phyloP scores from a whole-genome alignment of 352 stramenopile genomes.

The Globisporangium polare region DNA sequence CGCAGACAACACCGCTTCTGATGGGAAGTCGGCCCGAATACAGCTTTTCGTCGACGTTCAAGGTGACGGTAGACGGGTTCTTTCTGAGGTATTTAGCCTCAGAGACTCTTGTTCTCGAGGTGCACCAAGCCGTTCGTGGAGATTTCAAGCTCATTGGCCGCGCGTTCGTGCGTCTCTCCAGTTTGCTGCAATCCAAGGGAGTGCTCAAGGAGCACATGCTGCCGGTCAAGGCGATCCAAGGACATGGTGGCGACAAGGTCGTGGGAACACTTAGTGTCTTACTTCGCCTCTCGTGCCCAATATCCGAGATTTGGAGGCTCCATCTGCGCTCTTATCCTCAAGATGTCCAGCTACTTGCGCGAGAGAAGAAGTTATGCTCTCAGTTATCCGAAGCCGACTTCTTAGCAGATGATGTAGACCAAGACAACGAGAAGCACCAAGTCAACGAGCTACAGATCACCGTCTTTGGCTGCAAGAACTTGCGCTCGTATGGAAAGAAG shows the following conservation, averaged over 20 bases:
- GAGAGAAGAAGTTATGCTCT: conserved; percentile 9
- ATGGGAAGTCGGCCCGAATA: conserved; percentile 80
- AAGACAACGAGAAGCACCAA: conserved; percentile 14
- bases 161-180: conserved; percentile 55
- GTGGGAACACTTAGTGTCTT: conserved; percentile 80
- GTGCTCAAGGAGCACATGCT: conserved; percentile 61
- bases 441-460: conserved; percentile 71
- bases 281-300: conserved; percentile 81
- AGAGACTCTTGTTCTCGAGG: conserved; percentile 81
- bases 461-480: conserved; percentile 56
- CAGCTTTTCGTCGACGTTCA: conserved; percentile 91
- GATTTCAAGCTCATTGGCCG: conserved; percentile 88
- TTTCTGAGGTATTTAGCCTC: conserved; percentile 90
- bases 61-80: conserved; percentile 91
- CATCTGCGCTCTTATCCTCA: conserved; percentile 88
- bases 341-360: conserved; percentile 60
- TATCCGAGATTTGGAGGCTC: conserved; percentile 89
- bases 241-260: conserved; percentile 23
- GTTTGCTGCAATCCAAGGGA: conserved; percentile 72
- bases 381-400: conserved; percentile 17
- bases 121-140: conserved; percentile 84
- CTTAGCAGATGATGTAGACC: conserved; percentile 16
- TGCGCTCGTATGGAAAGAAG: conserved; percentile 44
- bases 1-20: conserved; percentile 87
- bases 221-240: conserved; percentile 34